Percentiles rank a stretch among this genome's conserved stretches.
These are phyloP conservation scores for Raffaelea ambrosiae DNA, from an alignment of 2,329 filamentous ascomycete genomes.

Conservation along the genomic window DNA sequence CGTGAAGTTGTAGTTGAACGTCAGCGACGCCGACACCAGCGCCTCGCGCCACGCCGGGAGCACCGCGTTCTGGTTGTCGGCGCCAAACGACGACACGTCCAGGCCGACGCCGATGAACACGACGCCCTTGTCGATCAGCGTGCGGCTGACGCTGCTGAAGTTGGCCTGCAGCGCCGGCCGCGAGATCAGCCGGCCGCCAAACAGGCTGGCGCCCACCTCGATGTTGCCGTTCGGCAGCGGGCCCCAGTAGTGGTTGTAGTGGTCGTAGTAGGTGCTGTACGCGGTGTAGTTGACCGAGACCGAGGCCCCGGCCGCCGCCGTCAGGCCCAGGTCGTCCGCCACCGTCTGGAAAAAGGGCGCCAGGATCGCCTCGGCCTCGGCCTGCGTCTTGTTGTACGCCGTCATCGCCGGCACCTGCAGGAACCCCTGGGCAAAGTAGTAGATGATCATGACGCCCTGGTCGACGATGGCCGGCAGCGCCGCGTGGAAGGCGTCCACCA, in stretches of 20 bases:
- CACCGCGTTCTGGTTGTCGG: conserved; percentile 4
- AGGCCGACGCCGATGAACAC: conserved; percentile 6
- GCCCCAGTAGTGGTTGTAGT: conserved; percentile 22
- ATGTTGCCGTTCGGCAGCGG: conserved; percentile 18
- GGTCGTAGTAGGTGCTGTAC: conserved; percentile 24
- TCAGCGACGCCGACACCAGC: not conserved
- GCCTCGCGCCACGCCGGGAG: conserved; percentile 11
- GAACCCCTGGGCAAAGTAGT: conserved; percentile 29
- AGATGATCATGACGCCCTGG: conserved; percentile 33
- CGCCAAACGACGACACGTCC: not conserved
- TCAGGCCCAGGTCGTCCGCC: conserved; percentile 16
- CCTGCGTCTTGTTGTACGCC: conserved; percentile 24
- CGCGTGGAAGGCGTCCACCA: conserved; percentile 38
- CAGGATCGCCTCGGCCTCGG: conserved; percentile 25
- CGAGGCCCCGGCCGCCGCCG: too few species aligned
- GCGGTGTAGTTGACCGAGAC: conserved; percentile 20
- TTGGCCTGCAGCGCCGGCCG: conserved; percentile 17
- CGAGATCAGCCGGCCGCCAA: conserved; percentile 27
- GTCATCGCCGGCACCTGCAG: conserved; percentile 30
- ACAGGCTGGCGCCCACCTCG: conserved; percentile 18
- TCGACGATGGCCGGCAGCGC: conserved; percentile 30
- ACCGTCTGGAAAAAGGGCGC: conserved; percentile 26
- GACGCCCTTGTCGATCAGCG: conserved; percentile 2
- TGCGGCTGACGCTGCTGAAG: not conserved
- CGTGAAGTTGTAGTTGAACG: not conserved